Evolutionary conservation across 1,139 yeast genomes (phyloP).

Genomic region (Lodderomyces pseudojiufengensis): DNA sequence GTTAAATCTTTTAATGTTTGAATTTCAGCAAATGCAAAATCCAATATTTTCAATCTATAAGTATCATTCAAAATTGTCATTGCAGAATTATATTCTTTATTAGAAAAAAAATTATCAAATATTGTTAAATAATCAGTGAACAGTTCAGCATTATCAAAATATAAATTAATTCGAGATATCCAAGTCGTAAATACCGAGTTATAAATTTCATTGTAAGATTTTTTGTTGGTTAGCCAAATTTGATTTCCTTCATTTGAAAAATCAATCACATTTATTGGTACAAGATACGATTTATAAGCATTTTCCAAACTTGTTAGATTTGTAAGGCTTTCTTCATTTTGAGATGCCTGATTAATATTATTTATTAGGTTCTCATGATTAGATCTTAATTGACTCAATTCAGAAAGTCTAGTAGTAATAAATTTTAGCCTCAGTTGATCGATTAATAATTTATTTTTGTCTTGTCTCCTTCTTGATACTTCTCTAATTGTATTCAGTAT

Average conservation of each 20-base stretch:
- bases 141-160: slow-evolving; percentile 25
- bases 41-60: slow-evolving; percentile 30
- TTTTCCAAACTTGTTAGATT: too few relatives aligned
- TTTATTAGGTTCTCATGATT: slow-evolving; percentile 54
- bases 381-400: slow-evolving; percentile 44
- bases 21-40: slow-evolving; percentile 29
- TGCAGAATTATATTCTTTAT: neutral
- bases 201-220: slow-evolving; percentile 23
- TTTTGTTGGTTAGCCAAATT: slow-evolving; percentile 32
- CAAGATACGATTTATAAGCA: slow-evolving; percentile 29
- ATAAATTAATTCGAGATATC: slow-evolving; percentile 21
- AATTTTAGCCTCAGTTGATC: slow-evolving; percentile 40
- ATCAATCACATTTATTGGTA: slow-evolving; percentile 31
- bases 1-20: slow-evolving; percentile 14
- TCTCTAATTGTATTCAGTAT: slow-evolving; percentile 62
- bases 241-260: slow-evolving; percentile 30
- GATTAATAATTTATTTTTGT: slow-evolving; percentile 65
- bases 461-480: slow-evolving; percentile 67
- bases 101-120: slow-evolving; percentile 18
- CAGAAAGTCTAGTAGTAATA: slow-evolving; percentile 45
- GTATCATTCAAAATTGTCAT: slow-evolving; percentile 31
- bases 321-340: slow-evolving; percentile 14
- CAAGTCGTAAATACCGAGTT: slow-evolving; percentile 21
- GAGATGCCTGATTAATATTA: slow-evolving; percentile 28
- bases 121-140: slow-evolving; percentile 31